Base-by-base conservation (phyloP, 164 flowering plant species). In the Buxus sempervirens region DNA sequence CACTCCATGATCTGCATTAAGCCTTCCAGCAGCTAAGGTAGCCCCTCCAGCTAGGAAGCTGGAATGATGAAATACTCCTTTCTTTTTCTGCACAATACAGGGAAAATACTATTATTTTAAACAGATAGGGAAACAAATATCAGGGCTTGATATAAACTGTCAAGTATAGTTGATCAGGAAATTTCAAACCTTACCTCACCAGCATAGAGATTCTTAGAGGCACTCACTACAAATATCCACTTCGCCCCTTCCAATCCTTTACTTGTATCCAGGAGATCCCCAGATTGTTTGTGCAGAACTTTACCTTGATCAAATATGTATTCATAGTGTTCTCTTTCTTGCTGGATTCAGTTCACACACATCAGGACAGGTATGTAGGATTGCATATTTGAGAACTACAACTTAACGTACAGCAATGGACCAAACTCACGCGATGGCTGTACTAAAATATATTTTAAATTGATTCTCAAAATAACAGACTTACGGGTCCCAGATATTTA, bases 21-120 rank as follows among this genome's bases (percentile, higher is more conserved):
- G 82, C 76, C 92, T 83, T 60, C 98, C 98, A 41, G 98, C 96
- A 54, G 96, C 91, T 72, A 90, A 69, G 22, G 96, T 89, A 49
- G 88, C 87, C 22, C 97, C 98, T 54, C 98, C 96, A 1, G 98
- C 97, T 57, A 91, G 84, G 75, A 91, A 94, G 84, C 95, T 88
- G 9, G 97, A 94, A 77, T 91, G 98, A 72, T 95, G 97, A 78
- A 95, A 95, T 38, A 19, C 15, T 60, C 98, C 97, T 63, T 89
- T 94, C 87, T 84, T 86, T 75, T 94, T 94, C 98, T 91, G 82
- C 45, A 51, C 32, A 56, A 25, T 63, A 13, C 23, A 4, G 28
- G 57, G 45, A 67, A 24, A 25, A 57, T 13, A 42, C 60, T 45
- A 59, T 49, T 56, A 6, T 0, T 26, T 13, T 32, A 26, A 16